Evolutionary conservation across 371 early-diverging fungal genomes (phyloP).

Genomic region (Mucor velutinosus): DNA sequence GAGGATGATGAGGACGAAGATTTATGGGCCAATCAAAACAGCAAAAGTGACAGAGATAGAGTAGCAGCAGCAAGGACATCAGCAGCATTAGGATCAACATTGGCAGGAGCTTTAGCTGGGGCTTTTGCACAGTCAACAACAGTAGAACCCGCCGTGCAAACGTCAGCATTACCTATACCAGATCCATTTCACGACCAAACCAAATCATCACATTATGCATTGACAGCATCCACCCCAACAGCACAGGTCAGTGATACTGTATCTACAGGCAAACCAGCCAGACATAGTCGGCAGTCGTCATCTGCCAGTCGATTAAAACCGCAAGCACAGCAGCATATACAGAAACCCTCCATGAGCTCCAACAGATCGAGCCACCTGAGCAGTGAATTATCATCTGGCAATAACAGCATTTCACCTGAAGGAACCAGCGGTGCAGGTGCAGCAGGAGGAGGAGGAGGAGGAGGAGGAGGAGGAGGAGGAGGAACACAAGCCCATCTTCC

Average conservation of each 20-base stretch:
- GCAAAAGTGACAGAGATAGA: neutral
- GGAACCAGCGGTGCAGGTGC: slow-evolving; percentile 13
- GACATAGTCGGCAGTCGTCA: neutral
- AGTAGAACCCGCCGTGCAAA: neutral
- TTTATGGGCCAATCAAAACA: slow-evolving; percentile 28
- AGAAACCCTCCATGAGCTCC: neutral
- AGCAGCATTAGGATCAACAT: neutral
- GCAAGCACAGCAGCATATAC: neutral
- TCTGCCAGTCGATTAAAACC: neutral
- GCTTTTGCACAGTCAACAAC: neutral
- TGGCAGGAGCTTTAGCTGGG: neutral
- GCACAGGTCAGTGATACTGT: neutral
- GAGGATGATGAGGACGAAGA: slow-evolving; percentile 28
- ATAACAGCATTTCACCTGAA: slow-evolving; percentile 14
- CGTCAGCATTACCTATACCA: neutral
- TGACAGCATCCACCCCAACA: neutral
- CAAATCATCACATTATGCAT: neutral
- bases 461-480: neutral
- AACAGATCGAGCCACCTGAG: slow-evolving; percentile 11
- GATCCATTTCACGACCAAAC: neutral
- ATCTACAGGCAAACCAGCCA: neutral
- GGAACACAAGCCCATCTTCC: slow-evolving; percentile 31
- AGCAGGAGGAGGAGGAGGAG: neutral
- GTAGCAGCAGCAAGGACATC: neutral
- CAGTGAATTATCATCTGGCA: slow-evolving; percentile 6